Base-by-base conservation (phyloP, 306 rosid species). In the Malus asiatica region DNA sequence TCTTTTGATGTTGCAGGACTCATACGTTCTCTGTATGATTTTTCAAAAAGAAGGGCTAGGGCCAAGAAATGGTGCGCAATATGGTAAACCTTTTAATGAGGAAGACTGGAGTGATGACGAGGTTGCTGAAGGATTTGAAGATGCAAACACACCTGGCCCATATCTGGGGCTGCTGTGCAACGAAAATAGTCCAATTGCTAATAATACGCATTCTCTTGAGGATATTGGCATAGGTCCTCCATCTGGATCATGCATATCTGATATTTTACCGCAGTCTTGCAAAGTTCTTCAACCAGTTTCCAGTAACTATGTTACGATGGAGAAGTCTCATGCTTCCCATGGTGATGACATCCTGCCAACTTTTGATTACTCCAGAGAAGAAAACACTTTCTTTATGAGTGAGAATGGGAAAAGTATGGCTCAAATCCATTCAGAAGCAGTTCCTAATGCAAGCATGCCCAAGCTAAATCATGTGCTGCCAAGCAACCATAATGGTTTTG, bases 1-100 rank as follows among this genome's bases (percentile, higher is more conserved):
- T 20, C 13, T 79, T 51, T 82, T 72, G 64, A 38, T 74, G 23
- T 69, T 71, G 77, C 86, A 90, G 98, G 86, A 88, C 72, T 83
- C 88, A 8, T 85, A 85, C 52, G 96, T 89, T 15, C 86, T 93
- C 30, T 93, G 96, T 68, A 83, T 76, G 76, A 65, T 93, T 55
- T 91, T 72, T 76, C 71, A 85, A 77, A 91, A 88, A 84, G 86
- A 84, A 27, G 98, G 97, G 66, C 86, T 14, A 48, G 98, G 98
- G 55, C 97, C 92, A 38, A 83, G 83, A 71, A 89, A 81, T 46
- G 88, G 89, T 62, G 93, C 90, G 12, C 90, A 88, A 59, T 89
- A 91, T 78, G 90, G 87, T 45, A 86, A 74, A 74, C 90, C 88
- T 19, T 91, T 84, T 81, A 83, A 68, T 20, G 96, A 91, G 70